Evolutionary conservation across 768 basidiomycete species (phyloP).

Genomic region (Russula olivacea): DNA sequence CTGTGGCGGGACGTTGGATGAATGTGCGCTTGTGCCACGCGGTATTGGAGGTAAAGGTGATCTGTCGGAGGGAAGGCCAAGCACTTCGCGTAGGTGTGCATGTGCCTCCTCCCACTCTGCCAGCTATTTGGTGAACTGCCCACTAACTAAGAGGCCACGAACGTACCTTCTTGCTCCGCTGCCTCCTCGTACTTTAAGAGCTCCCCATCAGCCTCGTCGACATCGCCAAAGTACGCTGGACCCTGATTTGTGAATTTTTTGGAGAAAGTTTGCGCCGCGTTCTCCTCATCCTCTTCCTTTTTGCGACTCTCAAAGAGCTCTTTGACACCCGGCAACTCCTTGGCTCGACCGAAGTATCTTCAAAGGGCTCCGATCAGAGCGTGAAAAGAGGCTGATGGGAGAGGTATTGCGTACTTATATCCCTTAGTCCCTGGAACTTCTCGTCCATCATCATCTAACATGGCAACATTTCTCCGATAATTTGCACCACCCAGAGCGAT

Average conservation of each 20-base stretch:
- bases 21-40: constrained; percentile 31
- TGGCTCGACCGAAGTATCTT: constrained; percentile 96
- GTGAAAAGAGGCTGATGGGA: background rate
- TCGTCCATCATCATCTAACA: constrained; percentile 91
- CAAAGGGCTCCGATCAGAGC: background rate
- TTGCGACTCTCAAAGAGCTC: constrained; percentile 90
- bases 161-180: constrained; percentile 65
- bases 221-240: constrained; percentile 85
- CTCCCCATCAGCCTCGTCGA: constrained; percentile 70
- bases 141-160: background rate
- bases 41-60: constrained; percentile 47
- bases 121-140: background rate
- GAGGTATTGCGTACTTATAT: constrained; percentile 63
- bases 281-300: constrained; percentile 87
- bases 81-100: constrained; percentile 14
- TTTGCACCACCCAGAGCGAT: constrained; percentile 95
- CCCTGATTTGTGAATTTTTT: constrained; percentile 87
- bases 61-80: constrained; percentile 34
- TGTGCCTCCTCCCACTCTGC: constrained; percentile 13
- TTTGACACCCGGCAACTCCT: constrained; percentile 90
- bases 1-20: constrained; percentile 28
- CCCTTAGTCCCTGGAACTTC: constrained; percentile 96
- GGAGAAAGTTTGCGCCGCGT: constrained; percentile 64
- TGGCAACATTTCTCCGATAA: constrained; percentile 87
- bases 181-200: constrained; percentile 65